Conservation (phyloP, 2,329 filamentous ascomycete species). For the Alternaria atra region DNA sequence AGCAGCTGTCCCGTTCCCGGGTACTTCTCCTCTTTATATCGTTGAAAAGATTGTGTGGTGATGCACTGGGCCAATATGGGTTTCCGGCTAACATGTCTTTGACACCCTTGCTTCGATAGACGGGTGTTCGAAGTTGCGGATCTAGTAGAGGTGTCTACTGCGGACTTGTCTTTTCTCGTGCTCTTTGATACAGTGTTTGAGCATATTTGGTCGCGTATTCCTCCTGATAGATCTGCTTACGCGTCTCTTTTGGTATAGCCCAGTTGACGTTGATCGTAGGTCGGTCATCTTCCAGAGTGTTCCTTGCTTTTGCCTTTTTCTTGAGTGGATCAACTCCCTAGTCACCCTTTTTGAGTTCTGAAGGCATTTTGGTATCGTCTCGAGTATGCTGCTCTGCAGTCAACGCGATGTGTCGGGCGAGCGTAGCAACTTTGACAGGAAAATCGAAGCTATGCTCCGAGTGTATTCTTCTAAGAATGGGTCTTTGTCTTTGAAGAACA, state of each 20-base stretch:
- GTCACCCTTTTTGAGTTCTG: background rate
- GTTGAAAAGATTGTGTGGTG: slow-evolving; percentile 15
- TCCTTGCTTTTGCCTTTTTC: background rate
- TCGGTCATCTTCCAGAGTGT: background rate
- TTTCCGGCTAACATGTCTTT: slow-evolving; percentile 1
- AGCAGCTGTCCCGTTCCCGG: background rate
- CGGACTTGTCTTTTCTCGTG: background rate
- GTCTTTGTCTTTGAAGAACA: slow-evolving; percentile 2
- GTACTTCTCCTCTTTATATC: slow-evolving; percentile 11
- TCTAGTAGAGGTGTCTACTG: slow-evolving; percentile 10
- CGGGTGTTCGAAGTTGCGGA: slow-evolving; percentile 10
- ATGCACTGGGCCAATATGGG: slow-evolving; percentile 2
- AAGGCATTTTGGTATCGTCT: background rate
- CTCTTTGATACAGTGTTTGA: slow-evolving; percentile 4
- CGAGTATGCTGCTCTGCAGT: background rate
- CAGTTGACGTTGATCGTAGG: background rate
- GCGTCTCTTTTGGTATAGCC: slow-evolving; percentile 13
- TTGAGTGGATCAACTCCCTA: background rate
- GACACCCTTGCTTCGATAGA: slow-evolving; percentile 5
- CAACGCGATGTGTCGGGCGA: background rate
- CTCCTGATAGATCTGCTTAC: background rate
- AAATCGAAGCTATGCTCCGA: too few relatives aligned
- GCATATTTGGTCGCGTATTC: slow-evolving; percentile 6
- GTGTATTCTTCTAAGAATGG: background rate
- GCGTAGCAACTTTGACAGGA: too few relatives aligned